Evolutionary conservation across 2,329 filamentous ascomycete species (phyloP), one percentile per base, ranked within the genome.

Genomic region (Epichloe coenophiala): DNA sequence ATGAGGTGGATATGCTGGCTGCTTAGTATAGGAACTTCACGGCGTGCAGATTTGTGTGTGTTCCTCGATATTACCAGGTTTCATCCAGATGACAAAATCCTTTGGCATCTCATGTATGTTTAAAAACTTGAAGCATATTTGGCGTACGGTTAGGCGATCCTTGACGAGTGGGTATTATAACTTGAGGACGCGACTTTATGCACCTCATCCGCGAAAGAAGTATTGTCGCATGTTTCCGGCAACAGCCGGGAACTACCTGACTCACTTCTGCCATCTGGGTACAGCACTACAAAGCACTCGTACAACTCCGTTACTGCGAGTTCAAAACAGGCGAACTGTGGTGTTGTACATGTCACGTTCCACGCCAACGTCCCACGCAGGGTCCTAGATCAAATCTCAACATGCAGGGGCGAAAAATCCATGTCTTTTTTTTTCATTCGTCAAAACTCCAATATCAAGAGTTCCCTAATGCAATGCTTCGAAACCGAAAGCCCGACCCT

Each of bases 1-100:
- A 81, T 54, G 77, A 80, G 59, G 75, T 82, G 69, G 71, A 75
- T 51, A 70, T 74, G 53, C 50, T 74, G 48, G 61, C 62, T 40
- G 64, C 62, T 44, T 68, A 59, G 54, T 35, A 3, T 39, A 13
- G 46, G 40, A 21, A 17, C 45, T 49, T 15, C n/a, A 37, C 19
- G 11, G 37, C 21, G 13, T 33, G 41, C 35, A 21, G 45, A n/a
- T 17, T 48, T 44, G 42, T 45, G 15, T n/a, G n/a, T n/a, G n/a
- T n/a, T 36, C 15, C 40, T 46, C 17, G 49, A 46, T 17, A n/a
- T n/a, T n/a, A 50, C 44, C 44, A 37, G 23, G 23, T 53, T 39
- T 41, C 7, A n/a, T 47, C 33, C 9, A 49, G 6, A 39, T 45
- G 23, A 19, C n/a, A 19, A n/a, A 7, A 21, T 39, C 12, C 4